Conservation (phyloP, 768 basidiomycete genomes). For the Pleurotus tuoliensis region DNA sequence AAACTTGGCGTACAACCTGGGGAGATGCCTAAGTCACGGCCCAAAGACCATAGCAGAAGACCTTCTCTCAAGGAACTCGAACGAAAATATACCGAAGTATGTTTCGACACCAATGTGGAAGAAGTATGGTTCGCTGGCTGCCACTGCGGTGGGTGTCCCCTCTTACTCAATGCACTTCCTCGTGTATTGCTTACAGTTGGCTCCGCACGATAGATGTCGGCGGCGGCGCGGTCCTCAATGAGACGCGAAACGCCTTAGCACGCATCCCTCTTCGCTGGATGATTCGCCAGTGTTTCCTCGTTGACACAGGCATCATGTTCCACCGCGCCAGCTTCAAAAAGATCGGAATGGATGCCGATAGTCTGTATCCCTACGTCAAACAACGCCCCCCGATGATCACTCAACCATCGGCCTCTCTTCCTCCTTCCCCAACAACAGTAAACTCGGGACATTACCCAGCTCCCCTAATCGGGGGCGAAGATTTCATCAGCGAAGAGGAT, state of each 20-base stretch:
- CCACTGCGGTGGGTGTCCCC: conserved; percentile 52
- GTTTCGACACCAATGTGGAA: conserved; percentile 50
- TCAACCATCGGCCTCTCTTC: conserved; percentile 20
- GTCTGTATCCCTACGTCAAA: conserved; percentile 41
- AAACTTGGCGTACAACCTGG: conserved; percentile 45
- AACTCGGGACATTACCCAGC: conserved; percentile 13
- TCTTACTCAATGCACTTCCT: not conserved
- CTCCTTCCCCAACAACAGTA: conserved; percentile 16
- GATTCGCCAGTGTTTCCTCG: conserved; percentile 59
- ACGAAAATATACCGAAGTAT: conserved; percentile 28
- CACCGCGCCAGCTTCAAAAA: conserved; percentile 39
- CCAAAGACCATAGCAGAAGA: conserved; percentile 17
- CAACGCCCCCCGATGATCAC: conserved; percentile 33
- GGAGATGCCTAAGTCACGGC: conserved; percentile 36
- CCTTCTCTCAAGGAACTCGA: conserved; percentile 38
- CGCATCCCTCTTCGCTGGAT: conserved; percentile 78
- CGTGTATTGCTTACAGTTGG: not conserved
- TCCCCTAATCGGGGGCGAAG: conserved; percentile 19
- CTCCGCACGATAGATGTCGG: conserved; percentile 53
- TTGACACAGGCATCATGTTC: conserved; percentile 59
- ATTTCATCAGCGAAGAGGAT: conserved; percentile 48
- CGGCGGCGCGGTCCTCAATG: conserved; percentile 63
- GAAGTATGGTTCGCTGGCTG: conserved; percentile 83
- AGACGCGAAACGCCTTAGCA: conserved; percentile 53
- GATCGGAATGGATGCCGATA: conserved; percentile 42